Evolutionary conservation across 441 rosid genomes (phyloP).

Genomic region (Gossypium davidsonii): DNA sequence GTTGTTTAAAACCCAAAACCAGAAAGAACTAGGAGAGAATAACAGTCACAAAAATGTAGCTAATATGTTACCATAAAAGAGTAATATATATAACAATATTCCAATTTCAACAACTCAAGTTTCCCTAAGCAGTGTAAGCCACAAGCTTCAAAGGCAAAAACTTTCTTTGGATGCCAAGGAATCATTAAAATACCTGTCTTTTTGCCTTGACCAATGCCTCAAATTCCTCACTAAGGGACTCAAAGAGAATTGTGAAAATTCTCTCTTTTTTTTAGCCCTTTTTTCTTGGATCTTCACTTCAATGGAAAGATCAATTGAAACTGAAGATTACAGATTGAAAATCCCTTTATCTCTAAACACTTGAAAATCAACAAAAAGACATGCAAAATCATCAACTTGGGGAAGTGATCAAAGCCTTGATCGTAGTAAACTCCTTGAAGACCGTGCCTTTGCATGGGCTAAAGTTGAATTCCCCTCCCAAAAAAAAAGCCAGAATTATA

Average conservation of each 20-base stretch:
- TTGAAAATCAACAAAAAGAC: slow-evolving; percentile 8
- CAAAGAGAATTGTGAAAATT: background rate
- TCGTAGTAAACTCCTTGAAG: background rate
- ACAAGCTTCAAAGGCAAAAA: slow-evolving; percentile 19
- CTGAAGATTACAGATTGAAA: slow-evolving; percentile 12
- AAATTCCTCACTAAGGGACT: slow-evolving; percentile 15
- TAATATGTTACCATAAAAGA: background rate
- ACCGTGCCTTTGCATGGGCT: slow-evolving; percentile 5
- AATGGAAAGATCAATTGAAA: slow-evolving; percentile 20
- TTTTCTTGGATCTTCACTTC: slow-evolving; percentile 22
- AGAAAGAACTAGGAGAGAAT: slow-evolving; percentile 18
- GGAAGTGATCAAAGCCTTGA: slow-evolving; percentile 1
- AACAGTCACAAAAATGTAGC: slow-evolving; percentile 15
- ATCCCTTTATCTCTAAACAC: background rate
- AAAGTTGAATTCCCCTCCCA: background rate
- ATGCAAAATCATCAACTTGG: slow-evolving; percentile 12
- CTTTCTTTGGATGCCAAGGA: slow-evolving; percentile 35
- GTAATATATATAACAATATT: slow-evolving; percentile 9
- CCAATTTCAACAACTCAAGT: slow-evolving; percentile 27
- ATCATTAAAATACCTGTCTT: slow-evolving; percentile 22
- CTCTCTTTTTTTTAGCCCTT: background rate
- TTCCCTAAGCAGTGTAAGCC: slow-evolving; percentile 28
- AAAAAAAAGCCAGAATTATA: background rate
- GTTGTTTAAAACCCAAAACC: slow-evolving; percentile 7
- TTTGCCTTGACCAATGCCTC: slow-evolving; percentile 27